Conservation (phyloP, 2,329 filamentous ascomycete species). For the Colletotrichum lupini region DNA sequence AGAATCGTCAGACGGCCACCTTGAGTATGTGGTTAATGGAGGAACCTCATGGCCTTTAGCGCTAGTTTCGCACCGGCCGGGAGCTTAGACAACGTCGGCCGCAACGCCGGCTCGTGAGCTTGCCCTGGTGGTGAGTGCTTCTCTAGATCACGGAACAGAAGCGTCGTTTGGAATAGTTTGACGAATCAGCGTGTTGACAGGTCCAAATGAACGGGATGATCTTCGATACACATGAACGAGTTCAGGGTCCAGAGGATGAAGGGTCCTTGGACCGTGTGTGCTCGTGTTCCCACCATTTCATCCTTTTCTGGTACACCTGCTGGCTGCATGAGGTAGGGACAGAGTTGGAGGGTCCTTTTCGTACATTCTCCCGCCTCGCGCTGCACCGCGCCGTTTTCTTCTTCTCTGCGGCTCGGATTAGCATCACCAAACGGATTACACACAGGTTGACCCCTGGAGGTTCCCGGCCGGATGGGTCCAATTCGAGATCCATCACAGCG, state of each 20-base stretch:
- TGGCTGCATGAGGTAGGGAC: not conserved
- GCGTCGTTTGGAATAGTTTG: not conserved
- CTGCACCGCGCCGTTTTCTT: not conserved
- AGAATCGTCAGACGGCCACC: not conserved
- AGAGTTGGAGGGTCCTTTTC: not conserved
- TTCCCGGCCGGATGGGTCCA: constrained; percentile 3
- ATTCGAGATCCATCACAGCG: not conserved
- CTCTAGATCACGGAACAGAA: not conserved
- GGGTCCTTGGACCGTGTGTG: not conserved
- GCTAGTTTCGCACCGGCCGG: not conserved
- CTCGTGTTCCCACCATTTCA: not conserved
- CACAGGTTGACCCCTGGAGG: constrained; percentile 25
- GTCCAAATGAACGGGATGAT: not conserved
- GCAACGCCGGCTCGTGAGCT: not conserved
- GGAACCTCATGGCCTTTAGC: not conserved
- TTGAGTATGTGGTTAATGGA: not conserved
- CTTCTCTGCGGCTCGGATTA: not conserved
- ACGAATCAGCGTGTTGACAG: not conserved
- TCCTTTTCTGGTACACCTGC: not conserved
- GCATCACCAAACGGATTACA: not conserved
- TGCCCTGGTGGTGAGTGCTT: not conserved
- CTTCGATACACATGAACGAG: not conserved
- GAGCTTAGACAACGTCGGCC: not conserved
- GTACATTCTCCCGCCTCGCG: not conserved
- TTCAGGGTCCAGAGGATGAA: not conserved